These are phyloP conservation scores for Phytophthora citricola DNA, from an alignment of 352 stramenopile species.

Conservation along the genomic window DNA sequence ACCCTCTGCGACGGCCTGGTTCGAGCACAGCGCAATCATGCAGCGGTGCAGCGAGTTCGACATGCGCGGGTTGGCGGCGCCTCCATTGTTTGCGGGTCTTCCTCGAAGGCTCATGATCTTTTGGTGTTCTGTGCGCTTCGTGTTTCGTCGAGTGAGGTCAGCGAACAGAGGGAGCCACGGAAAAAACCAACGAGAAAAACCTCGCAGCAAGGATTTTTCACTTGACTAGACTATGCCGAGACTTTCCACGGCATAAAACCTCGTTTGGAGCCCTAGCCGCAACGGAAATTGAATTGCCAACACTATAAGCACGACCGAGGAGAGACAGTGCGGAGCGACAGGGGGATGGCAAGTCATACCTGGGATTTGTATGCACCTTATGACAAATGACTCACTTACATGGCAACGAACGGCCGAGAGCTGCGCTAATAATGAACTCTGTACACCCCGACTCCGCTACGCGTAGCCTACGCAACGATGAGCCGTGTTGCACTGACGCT, in stretches of 20 bases:
- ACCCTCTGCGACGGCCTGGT: constrained; percentile 75
- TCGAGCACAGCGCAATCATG: constrained; percentile 79
- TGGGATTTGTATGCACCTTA: no score
- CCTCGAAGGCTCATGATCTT: constrained; percentile 33
- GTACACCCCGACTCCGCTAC: no score
- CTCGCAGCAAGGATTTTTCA: constrained; percentile 10
- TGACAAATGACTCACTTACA: no score
- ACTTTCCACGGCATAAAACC: constrained; percentile 8
- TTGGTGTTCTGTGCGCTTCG: constrained; percentile 4
- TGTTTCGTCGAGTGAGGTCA: constrained; percentile 15
- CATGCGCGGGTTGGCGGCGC: constrained; percentile 28
- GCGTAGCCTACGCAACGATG: no score
- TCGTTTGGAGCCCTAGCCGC: neutral
- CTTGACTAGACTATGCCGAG: neutral
- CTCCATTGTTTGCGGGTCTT: constrained; percentile 22
- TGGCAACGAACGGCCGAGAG: no score
- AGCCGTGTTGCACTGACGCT: no score
- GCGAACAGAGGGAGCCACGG: constrained; percentile 1
- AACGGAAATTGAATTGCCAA: constrained; percentile 29
- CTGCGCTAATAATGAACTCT: no score
- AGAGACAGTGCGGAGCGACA: constrained; percentile 29
- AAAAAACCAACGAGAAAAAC: constrained; percentile 28
- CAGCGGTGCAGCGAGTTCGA: constrained; percentile 78
- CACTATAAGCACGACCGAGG: constrained; percentile 20
- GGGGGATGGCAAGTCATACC: neutral